A percentile compares a stretch with the other conserved stretches of the same genome.
Conservation (phyloP, 2,329 filamentous ascomycete species). For the Rachicladosporium sp. region DNA sequence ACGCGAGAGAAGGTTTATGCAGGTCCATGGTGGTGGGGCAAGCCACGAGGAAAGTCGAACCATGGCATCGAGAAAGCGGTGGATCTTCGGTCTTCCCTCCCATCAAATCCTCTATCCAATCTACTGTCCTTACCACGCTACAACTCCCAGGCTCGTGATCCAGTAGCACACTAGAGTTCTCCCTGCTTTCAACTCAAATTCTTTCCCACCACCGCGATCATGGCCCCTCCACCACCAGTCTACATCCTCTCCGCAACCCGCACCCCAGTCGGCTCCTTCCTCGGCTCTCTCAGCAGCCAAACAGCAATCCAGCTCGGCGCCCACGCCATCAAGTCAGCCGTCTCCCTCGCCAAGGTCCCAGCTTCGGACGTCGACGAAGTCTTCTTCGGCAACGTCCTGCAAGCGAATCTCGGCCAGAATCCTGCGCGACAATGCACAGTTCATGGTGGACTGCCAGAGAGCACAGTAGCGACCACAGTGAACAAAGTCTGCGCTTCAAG, state of each 20-base stretch:
- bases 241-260: constrained; percentile 75
- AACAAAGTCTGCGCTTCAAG: constrained; percentile 99
- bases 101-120: no score
- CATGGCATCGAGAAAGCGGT: no score
- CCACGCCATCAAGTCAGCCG: constrained; percentile 69
- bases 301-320: constrained; percentile 78
- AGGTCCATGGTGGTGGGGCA: no score
- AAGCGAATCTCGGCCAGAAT: constrained; percentile 89
- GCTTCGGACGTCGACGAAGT: constrained; percentile 85
- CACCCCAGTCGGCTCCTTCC: constrained; percentile 86
- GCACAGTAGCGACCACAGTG: constrained; percentile 76
- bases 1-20: no score
- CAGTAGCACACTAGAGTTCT: no score
- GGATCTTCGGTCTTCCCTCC: no score
- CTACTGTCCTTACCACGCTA: no score
- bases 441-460: constrained; percentile 69
- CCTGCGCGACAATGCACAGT: constrained; percentile 91
- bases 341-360: constrained; percentile 80
- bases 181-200: no score
- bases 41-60: no score
- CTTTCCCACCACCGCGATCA: constrained; percentile 23
- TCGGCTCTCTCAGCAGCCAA: constrained; percentile 81
- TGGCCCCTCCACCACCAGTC: constrained; percentile 73
- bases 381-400: constrained; percentile 96
- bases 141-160: no score